Evolutionary conservation across 805 yeast genomes (phyloP), one percentile per base, ranked within the genome.

Genomic region (Zygoascus ofunaensis): DNA sequence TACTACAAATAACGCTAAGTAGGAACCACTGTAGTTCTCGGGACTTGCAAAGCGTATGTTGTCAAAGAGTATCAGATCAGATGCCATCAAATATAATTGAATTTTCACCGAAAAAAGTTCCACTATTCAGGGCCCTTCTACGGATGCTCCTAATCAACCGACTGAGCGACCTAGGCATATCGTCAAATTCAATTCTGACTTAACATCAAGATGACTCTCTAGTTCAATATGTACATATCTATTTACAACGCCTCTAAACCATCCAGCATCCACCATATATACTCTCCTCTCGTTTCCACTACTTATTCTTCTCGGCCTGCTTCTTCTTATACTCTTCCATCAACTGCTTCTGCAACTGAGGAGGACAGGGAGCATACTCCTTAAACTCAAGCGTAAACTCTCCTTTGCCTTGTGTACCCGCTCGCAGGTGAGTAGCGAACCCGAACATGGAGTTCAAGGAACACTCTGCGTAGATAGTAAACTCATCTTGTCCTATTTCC

Each of bases 351-450:
- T 92, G 98, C 53, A 90, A 72, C 54, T 87, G 95, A 32, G 90
- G 86, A 39, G 94, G 76, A 42, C 94, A 83, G 54, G 94, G 95
- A 41, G 90, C 78, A 64, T 90, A 92, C 59, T 87, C 84, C 61
- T 84, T 81, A 71, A 92, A 92, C 65, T 92, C 99, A 65, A 92
- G 74, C 2, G 95, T 77, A 65, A 92, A 92, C 69, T 94, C 97
- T 59, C 99, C 98, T 64, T 92, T 92, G 68, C 99, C 99, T 68
- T 92, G 98, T 14, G 98, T 90, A 48, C 85, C 79, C 18, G 98
- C 97, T 73, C 99, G 82, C 61, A 92, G 73, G 21, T 86, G 78
- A 5, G 97, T 85, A 5, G 97, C 95, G 61, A 92, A 86, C 33
- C 98, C 98, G 64, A 92, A 92, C 87, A 92, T 79, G 50, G 85